These are phyloP conservation scores for Barnettozyma populi DNA, from an alignment of 805 yeast species.

Conservation along the genomic window DNA sequence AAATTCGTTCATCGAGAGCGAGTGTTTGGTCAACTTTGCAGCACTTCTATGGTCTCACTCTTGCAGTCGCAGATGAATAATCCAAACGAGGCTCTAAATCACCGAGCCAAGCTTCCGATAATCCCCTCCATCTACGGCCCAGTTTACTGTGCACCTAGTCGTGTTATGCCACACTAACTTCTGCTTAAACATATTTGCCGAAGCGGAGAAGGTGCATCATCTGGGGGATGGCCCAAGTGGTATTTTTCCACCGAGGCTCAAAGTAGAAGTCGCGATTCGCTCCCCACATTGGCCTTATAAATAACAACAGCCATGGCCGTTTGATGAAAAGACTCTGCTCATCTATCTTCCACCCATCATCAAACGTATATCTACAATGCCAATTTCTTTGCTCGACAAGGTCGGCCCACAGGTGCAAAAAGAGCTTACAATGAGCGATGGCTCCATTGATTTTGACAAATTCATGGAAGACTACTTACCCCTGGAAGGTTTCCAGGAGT, in stretches of 20 bases:
- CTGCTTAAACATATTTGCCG: neutral
- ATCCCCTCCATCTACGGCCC: no score
- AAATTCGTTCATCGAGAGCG: no score
- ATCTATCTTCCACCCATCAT: no score
- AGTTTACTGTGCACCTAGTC: no score
- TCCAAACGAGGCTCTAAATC: no score
- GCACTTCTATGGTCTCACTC: no score
- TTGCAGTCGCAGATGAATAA: no score
- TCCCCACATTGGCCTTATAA: neutral
- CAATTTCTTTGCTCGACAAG: neutral
- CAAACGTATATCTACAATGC: neutral
- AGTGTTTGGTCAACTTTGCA: no score
- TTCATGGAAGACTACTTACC: constrained; percentile 2
- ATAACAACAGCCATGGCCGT: neutral
- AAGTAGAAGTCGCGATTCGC: neutral
- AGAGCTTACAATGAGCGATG: neutral
- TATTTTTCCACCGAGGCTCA: neutral
- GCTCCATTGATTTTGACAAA: neutral
- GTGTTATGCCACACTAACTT: no score
- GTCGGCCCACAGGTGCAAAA: neutral
- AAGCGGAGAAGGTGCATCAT: neutral
- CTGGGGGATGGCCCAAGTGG: no score
- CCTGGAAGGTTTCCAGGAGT: constrained; percentile 2
- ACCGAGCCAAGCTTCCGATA: no score
- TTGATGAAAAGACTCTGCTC: neutral